Conservation (phyloP, 176 grass and related monocot species). For the Puccinellia tenuiflora region DNA sequence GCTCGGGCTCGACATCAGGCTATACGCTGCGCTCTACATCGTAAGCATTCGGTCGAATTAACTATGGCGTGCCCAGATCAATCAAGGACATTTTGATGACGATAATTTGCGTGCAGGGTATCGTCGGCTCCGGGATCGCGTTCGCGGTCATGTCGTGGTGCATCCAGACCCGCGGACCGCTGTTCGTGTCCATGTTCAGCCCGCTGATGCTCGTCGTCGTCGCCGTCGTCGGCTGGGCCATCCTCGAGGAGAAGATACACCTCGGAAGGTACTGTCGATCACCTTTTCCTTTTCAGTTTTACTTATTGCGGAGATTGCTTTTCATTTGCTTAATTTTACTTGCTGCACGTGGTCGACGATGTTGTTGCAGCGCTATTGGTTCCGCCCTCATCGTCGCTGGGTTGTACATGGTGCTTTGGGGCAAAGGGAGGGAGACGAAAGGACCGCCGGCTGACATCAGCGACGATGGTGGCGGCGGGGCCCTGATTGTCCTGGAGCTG, state of each 20-base stretch:
- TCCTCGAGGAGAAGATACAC: constrained; percentile 75
- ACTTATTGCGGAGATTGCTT: background rate
- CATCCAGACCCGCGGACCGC: constrained; percentile 61
- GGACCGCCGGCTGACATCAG: background rate
- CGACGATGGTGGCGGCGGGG: background rate
- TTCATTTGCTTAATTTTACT: background rate
- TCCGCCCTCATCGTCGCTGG: constrained; percentile 69
- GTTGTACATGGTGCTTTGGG: constrained; percentile 83
- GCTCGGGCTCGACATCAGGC: constrained; percentile 74
- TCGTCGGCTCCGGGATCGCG: constrained; percentile 60
- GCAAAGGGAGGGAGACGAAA: constrained; percentile 57
- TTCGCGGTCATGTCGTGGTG: constrained; percentile 83
- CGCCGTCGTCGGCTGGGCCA: constrained; percentile 67
- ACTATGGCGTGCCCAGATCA: too few relatives aligned
- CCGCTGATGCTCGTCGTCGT: constrained; percentile 79
- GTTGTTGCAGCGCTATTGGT: constrained; percentile 39
- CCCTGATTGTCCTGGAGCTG: background rate
- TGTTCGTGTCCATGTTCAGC: constrained; percentile 96
- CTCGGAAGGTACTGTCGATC: constrained; percentile 57
- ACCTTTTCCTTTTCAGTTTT: background rate
- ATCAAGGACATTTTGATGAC: background rate
- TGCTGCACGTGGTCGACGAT: background rate
- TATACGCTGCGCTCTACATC: constrained; percentile 60
- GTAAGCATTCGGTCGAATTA: constrained; percentile 24
- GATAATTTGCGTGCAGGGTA: constrained; percentile 33